These are phyloP conservation scores for Strobilomyces echinocephalus DNA, from an alignment of 768 basidiomycete genomes.

Conservation along the genomic window DNA sequence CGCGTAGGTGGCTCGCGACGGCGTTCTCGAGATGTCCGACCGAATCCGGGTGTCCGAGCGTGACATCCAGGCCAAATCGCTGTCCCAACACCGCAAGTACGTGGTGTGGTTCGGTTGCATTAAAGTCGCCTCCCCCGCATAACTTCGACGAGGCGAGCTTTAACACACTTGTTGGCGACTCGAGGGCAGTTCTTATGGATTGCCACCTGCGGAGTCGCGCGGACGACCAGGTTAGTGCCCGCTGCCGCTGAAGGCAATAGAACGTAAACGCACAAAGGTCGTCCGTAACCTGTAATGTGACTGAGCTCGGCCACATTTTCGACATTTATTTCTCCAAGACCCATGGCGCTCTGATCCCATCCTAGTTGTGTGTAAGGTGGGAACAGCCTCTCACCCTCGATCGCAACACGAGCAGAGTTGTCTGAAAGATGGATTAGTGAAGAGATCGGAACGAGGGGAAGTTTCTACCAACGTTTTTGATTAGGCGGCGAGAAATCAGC, in stretches of 20 bases:
- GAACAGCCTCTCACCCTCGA: background rate
- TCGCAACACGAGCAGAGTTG: background rate
- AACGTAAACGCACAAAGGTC: background rate
- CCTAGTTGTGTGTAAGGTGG: slow-evolving; percentile 8
- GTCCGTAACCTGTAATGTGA: slow-evolving; percentile 2
- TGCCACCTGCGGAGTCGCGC: slow-evolving; percentile 2
- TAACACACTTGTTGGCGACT: background rate
- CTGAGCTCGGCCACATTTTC: background rate
- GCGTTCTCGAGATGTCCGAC: background rate
- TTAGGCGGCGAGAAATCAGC: slow-evolving; percentile 5
- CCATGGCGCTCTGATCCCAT: slow-evolving; percentile 14
- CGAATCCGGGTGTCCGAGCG: slow-evolving; percentile 1
- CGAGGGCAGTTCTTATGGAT: slow-evolving; percentile 2
- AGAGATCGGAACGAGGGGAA: no score
- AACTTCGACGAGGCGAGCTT: background rate
- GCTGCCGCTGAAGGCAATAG: background rate
- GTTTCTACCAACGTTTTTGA: background rate
- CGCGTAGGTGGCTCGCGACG: slow-evolving; percentile 12
- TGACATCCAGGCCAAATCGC: slow-evolving; percentile 4
- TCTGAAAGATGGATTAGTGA: slow-evolving; percentile 1
- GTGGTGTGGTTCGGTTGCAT: background rate
- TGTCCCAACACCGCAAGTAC: slow-evolving; percentile 4
- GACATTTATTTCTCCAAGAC: background rate
- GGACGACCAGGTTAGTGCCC: background rate
- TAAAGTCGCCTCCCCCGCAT: background rate